These are phyloP conservation scores for Saussurea involucrata DNA, from an alignment of 129 eudicot genomes.

Conservation along the genomic window DNA sequence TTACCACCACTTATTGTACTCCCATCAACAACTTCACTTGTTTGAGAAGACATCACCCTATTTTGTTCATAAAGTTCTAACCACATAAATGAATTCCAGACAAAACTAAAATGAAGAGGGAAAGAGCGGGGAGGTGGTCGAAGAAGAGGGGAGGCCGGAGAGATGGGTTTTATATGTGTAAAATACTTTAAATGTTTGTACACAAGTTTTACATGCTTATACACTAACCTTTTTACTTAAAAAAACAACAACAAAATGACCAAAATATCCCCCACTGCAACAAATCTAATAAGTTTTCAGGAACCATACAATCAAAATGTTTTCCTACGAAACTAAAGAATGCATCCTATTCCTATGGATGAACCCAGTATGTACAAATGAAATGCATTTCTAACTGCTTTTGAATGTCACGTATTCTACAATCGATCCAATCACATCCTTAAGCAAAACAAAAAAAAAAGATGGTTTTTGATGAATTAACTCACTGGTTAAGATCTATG, in stretches of 20 bases:
- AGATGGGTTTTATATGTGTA: background rate
- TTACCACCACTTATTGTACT: constrained; percentile 53
- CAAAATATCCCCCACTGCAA: background rate
- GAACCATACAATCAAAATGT: constrained; percentile 11
- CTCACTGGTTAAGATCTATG: constrained; percentile 25
- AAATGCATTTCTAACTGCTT: constrained; percentile 20
- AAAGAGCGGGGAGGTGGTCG: background rate
- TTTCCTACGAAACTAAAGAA: constrained; percentile 16
- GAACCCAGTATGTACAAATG: constrained; percentile 24
- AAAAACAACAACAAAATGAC: background rate
- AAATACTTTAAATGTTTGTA: background rate
- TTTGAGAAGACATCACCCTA: constrained; percentile 65
- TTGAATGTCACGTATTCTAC: constrained; percentile 11
- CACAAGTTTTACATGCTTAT: background rate
- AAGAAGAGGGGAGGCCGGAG: background rate
- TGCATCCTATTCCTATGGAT: constrained; percentile 21
- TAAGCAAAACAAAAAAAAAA: background rate
- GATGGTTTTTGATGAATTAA: background rate
- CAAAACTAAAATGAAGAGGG: background rate
- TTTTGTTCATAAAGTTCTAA: constrained; percentile 85
- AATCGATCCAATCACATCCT: constrained; percentile 16
- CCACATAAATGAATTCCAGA: constrained; percentile 34
- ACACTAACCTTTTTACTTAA: too few species aligned
- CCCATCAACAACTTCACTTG: constrained; percentile 83
- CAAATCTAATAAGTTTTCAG: background rate